phyloP scores from a whole-genome alignment of 192 early-diverging fungal genomes.

The Linnemannia hyalina region DNA sequence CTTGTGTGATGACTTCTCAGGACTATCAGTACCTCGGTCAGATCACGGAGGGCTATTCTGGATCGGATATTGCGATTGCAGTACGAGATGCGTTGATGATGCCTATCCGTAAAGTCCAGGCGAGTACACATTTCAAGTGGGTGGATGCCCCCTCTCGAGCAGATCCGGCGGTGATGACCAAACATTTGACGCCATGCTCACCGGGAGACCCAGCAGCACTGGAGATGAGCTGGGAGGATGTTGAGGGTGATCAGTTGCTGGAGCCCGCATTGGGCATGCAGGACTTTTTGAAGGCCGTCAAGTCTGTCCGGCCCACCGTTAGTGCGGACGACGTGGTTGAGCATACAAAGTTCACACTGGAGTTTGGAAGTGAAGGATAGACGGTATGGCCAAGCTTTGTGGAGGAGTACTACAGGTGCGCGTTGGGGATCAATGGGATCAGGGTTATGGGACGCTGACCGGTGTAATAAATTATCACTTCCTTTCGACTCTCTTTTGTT shows the following conservation, averaged over 20 bases:
- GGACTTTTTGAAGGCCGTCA: slow-evolving; percentile 88
- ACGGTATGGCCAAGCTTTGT: not conserved
- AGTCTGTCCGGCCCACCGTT: slow-evolving; percentile 82
- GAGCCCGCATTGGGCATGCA: slow-evolving; percentile 86
- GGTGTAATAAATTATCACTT: not conserved
- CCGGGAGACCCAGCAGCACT: slow-evolving; percentile 88
- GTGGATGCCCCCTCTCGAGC: slow-evolving; percentile 69
- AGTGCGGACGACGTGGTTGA: slow-evolving; percentile 81
- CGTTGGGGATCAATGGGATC: not conserved
- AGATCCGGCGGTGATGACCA: slow-evolving; percentile 58
- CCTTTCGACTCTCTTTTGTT: not conserved
- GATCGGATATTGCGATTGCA: slow-evolving; percentile 93
- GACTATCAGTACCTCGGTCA: slow-evolving; percentile 84
- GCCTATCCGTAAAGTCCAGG: slow-evolving; percentile 94
- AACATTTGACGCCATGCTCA: slow-evolving; percentile 90
- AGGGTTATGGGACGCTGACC: not conserved
- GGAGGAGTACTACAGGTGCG: not conserved
- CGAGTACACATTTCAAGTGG: slow-evolving; percentile 92
- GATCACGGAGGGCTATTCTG: slow-evolving; percentile 90
- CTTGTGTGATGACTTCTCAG: slow-evolving; percentile 74
- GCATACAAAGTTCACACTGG: slow-evolving; percentile 88
- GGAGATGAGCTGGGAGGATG: slow-evolving; percentile 89
- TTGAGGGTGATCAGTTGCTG: slow-evolving; percentile 83
- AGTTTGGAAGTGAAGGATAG: slow-evolving; percentile 73
- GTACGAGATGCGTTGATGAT: slow-evolving; percentile 97